These are phyloP conservation scores for Curvularia spicifera DNA, from an alignment of 2,329 filamentous ascomycete species.

Conservation along the genomic window DNA sequence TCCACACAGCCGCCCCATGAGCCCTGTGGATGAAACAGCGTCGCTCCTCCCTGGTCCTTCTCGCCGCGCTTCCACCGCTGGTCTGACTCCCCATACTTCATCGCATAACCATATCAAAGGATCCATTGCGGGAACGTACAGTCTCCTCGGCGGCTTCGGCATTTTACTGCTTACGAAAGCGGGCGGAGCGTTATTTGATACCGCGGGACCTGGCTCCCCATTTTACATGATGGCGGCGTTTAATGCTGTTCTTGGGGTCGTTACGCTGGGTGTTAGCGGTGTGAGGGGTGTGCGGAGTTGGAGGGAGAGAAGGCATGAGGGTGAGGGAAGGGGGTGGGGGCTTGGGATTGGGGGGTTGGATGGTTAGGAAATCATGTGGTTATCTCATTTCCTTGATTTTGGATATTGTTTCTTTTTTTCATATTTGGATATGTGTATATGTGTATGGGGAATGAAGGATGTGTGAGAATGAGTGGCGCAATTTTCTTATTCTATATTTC, in stretches of 20 bases:
- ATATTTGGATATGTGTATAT: too few relatives aligned
- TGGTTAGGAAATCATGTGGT: neutral
- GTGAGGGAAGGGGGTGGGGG: neutral
- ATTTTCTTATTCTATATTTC: neutral
- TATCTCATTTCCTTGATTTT: neutral
- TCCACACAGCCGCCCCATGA: slow-evolving; percentile 38
- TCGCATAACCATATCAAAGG: slow-evolving; percentile 75
- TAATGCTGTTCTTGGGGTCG: slow-evolving; percentile 74
- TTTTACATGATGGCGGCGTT: slow-evolving; percentile 95
- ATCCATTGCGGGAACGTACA: slow-evolving; percentile 93
- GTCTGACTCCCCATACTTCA: neutral
- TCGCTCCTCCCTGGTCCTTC: slow-evolving; percentile 32
- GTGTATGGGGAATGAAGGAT: neutral
- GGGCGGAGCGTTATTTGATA: slow-evolving; percentile 86
- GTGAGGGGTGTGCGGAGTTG: slow-evolving; percentile 13
- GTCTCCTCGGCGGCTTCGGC: slow-evolving; percentile 84
- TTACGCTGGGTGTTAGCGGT: slow-evolving; percentile 30
- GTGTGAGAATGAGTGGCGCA: neutral
- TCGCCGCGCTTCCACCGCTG: slow-evolving; percentile 1
- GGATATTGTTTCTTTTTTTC: too few relatives aligned
- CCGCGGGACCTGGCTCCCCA: slow-evolving; percentile 73
- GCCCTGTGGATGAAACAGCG: slow-evolving; percentile 38
- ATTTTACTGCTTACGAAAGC: slow-evolving; percentile 92
- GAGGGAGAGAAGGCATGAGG: neutral
- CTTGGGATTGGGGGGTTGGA: neutral